Evolutionary conservation across 2,329 filamentous ascomycete species (phyloP), one percentile per base, ranked within the genome.

Genomic region (Calonectria honghensis): DNA sequence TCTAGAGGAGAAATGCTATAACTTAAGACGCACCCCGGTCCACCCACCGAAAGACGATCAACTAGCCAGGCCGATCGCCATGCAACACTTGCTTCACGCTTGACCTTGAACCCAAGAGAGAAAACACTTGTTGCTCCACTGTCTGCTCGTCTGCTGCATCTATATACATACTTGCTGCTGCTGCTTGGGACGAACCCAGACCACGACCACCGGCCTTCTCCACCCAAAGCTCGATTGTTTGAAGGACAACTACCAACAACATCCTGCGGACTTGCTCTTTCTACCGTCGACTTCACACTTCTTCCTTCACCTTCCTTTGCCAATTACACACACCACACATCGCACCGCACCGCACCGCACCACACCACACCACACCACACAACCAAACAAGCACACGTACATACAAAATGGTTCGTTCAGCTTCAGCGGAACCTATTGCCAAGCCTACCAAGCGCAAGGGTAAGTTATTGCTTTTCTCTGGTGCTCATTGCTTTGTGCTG

Each of bases 401-500:
- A 73, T 66, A 63, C 78, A 82, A 76, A 73, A 87, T 87, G 85
- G 81, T 84, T 74, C 85, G 84, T 75, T 86, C 87, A 80, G 84
- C 85, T 68, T 87, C 87, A 70, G 84, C 84, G 76, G 87, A 88
- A 78, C 84, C 86, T 20, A 75, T 86, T n/a, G 75, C 82, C 76
- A 88, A 87, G 82, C 75, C 83, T 32, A 83, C 84, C 77, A 89
- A 89, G 83, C 82, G 86, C 74, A 89, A 89, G 83, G 87, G 87
- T 88, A 84, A 81, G 83, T 79, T 61, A 24, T 65, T 57, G 35
- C 66, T 72, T 68, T 66, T 50, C 48, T 59, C 65, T 61, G 37
- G 70, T 73, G 50, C 39, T 63, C 65, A 52, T 50, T 61, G 35
- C 39, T 59, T 39, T 51, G 41, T 31, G 35, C 52, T 48, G n/a